Percentiles rank a stretch among this genome's conserved stretches.
These are phyloP conservation scores for Solanum okadae DNA, from an alignment of 257 asterid species.

Conservation along the genomic window DNA sequence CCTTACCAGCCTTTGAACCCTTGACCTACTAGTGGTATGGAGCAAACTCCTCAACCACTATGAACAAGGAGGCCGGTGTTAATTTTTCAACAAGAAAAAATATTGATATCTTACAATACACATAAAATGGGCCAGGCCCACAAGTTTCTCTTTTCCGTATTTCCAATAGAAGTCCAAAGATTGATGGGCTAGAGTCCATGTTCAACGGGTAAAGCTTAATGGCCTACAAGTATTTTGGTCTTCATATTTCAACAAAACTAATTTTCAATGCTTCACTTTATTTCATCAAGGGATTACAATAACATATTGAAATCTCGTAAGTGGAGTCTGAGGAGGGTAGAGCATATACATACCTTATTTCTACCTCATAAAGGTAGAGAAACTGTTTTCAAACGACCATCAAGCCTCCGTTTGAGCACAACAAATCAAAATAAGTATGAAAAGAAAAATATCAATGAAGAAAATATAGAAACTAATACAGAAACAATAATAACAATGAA, in stretches of 20 bases:
- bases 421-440: neutral
- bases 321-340: neutral
- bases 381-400: rapidly evolving
- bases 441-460: too few species aligned
- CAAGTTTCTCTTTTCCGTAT: neutral
- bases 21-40: too few species aligned
- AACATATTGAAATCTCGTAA: too few species aligned
- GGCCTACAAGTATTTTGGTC: neutral
- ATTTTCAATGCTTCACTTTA: neutral
- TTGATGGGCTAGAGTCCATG: neutral
- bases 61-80: neutral
- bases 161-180: neutral
- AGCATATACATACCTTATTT: rapidly evolving
- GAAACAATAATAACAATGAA: too few species aligned
- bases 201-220: neutral
- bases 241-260: neutral
- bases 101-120: neutral
- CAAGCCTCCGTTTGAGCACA: neutral
- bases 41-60: too few species aligned
- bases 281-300: neutral
- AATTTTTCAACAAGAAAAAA: rapidly evolving
- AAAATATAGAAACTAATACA: too few species aligned
- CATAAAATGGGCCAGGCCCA: neutral
- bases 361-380: neutral
- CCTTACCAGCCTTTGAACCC: too few species aligned